Percentiles rank a stretch among this genome's conserved stretches.
These are phyloP conservation scores for Aechmea fasciata DNA, from an alignment of 176 grass and related monocot species.

Conservation along the genomic window DNA sequence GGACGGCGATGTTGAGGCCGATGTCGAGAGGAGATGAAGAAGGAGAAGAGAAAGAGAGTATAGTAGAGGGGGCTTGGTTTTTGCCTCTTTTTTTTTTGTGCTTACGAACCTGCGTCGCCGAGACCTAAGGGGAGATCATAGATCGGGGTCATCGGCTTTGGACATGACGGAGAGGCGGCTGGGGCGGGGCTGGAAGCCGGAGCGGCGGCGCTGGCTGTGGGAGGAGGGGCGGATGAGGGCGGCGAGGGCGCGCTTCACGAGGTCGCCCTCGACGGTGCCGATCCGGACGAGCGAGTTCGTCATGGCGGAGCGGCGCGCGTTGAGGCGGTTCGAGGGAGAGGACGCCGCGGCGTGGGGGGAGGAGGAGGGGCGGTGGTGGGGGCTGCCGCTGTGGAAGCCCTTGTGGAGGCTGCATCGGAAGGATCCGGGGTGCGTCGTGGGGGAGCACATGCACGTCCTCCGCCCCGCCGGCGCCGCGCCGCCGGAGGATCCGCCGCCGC, in stretches of 20 bases:
- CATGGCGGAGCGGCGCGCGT: slow-evolving; percentile 23
- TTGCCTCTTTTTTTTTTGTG: not conserved
- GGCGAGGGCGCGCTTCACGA: slow-evolving; percentile 43
- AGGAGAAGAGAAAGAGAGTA: not conserved
- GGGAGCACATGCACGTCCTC: slow-evolving; percentile 49
- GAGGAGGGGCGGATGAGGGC: slow-evolving; percentile 33
- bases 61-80: not conserved
- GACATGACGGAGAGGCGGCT: slow-evolving; percentile 52
- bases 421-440: slow-evolving; percentile 57
- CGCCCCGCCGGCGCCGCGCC: not conserved
- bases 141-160: slow-evolving; percentile 27
- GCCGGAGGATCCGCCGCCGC: not conserved
- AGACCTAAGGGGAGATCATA: slow-evolving; percentile 12
- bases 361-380: not conserved
- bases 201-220: slow-evolving; percentile 36
- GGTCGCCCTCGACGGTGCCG: slow-evolving; percentile 36
- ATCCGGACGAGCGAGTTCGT: slow-evolving; percentile 36
- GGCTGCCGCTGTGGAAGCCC: slow-evolving; percentile 5
- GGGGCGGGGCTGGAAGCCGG: slow-evolving; percentile 4
- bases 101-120: slow-evolving; percentile 8
- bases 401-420: slow-evolving; percentile 68
- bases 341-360: slow-evolving; percentile 3
- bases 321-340: slow-evolving; percentile 13
- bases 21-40: not conserved
- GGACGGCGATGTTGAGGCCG: not conserved